These are phyloP conservation scores for Flaveria brownii DNA, from an alignment of 129 eudicot genomes.

Conservation along the genomic window DNA sequence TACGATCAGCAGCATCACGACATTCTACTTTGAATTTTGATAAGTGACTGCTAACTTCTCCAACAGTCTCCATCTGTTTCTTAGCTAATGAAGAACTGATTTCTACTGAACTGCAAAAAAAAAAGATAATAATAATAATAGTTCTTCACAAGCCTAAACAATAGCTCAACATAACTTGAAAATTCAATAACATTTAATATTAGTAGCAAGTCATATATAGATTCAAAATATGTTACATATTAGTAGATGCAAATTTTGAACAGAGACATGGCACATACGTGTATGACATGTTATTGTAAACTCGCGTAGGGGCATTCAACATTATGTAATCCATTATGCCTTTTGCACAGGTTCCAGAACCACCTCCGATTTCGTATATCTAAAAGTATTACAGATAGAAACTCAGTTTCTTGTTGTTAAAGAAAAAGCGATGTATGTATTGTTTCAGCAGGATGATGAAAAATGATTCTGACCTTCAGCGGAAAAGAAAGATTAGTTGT, in stretches of 20 bases:
- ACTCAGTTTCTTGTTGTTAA: background rate
- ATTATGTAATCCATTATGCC: slow-evolving; percentile 96
- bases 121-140: background rate
- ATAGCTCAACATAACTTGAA: background rate
- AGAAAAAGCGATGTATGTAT: background rate
- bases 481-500: slow-evolving; percentile 93
- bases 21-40: slow-evolving; percentile 76
- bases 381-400: slow-evolving; percentile 36
- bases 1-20: slow-evolving; percentile 91
- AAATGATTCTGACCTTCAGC: slow-evolving; percentile 62
- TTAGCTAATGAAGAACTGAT: slow-evolving; percentile 90
- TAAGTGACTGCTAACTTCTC: slow-evolving; percentile 80
- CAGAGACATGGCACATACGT: slow-evolving; percentile 52
- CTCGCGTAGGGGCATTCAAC: slow-evolving; percentile 95
- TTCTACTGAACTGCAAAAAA: slow-evolving; percentile 82
- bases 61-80: slow-evolving; percentile 85
- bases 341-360: slow-evolving; percentile 99
- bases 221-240: background rate
- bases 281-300: slow-evolving; percentile 81
- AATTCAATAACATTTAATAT: slow-evolving; percentile 1
- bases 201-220: background rate
- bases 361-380: slow-evolving; percentile 99
- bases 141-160: background rate
- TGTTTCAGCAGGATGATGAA: background rate
- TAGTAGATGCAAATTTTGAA: slow-evolving; percentile 5